Conservation (phyloP, 139 green algal genomes). For the Pleodorina starrii region DNA sequence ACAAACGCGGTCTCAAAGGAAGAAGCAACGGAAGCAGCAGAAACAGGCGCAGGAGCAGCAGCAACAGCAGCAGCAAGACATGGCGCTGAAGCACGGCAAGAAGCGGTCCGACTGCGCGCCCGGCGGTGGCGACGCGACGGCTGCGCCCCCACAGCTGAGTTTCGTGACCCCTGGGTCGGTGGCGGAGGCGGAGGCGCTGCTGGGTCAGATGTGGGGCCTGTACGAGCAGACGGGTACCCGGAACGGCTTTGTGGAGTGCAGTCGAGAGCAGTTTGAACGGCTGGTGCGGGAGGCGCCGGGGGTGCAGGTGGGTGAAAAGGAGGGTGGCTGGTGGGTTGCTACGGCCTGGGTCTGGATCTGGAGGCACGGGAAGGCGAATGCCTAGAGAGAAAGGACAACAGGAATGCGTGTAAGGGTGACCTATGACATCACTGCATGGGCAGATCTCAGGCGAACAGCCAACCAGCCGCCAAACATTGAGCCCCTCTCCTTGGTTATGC, state of each 20-base stretch:
- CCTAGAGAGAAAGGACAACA: too few relatives aligned
- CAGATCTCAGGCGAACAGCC: too few relatives aligned
- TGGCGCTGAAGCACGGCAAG: conserved; percentile 5
- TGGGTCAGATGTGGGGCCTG: conserved; percentile 6
- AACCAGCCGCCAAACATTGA: too few relatives aligned
- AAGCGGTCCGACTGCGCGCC: neutral
- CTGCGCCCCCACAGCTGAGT: neutral
- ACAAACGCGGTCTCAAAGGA: neutral
- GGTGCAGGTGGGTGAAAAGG: conserved; percentile 5
- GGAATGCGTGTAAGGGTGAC: too few relatives aligned
- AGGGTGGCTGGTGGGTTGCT: too few relatives aligned
- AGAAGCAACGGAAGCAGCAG: neutral
- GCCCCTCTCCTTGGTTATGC: too few relatives aligned
- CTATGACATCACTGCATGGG: too few relatives aligned
- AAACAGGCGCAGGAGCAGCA: neutral
- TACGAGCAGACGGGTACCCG: conserved; percentile 32
- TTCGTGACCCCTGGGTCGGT: conserved; percentile 18
- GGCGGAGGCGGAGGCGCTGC: conserved; percentile 17
- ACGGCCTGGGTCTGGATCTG: too few relatives aligned
- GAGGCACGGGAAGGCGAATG: too few relatives aligned
- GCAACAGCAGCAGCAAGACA: conserved; percentile 9
- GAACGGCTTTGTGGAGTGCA: conserved; percentile 35
- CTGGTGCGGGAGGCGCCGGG: conserved; percentile 9
- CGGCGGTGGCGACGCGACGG: neutral
- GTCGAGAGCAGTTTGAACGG: neutral